phyloP scores from a whole-genome alignment of 352 stramenopile species.

The Phytophthora pistaciae region DNA sequence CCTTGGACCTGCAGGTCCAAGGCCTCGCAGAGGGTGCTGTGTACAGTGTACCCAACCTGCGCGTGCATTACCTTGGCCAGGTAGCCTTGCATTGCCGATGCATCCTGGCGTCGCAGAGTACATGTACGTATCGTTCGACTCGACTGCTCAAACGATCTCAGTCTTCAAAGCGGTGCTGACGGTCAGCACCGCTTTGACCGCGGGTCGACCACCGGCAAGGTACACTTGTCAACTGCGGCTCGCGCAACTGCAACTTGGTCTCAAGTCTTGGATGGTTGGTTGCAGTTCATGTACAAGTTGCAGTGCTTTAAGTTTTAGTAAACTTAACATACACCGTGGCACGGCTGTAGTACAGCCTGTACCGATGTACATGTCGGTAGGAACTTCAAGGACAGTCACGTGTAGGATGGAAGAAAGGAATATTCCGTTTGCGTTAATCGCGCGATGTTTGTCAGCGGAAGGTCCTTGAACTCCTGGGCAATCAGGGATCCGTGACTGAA shows the following conservation, averaged over 20 bases:
- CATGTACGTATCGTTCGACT: background rate
- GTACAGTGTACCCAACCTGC: background rate
- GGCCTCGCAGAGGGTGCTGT: background rate
- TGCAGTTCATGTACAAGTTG: background rate
- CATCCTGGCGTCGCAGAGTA: background rate
- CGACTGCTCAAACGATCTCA: background rate
- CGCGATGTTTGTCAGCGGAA: background rate
- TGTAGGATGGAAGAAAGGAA: too few species aligned
- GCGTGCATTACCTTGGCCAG: background rate
- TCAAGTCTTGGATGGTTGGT: background rate
- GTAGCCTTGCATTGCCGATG: background rate
- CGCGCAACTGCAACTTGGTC: background rate
- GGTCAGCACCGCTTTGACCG: too few species aligned
- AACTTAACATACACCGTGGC: too few species aligned
- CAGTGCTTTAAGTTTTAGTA: too few species aligned
- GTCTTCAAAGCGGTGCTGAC: background rate
- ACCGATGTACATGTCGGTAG: background rate
- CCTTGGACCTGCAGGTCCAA: background rate
- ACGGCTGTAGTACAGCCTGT: too few species aligned
- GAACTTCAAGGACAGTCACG: background rate
- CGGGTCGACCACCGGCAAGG: background rate
- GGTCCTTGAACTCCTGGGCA: background rate
- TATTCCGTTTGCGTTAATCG: background rate
- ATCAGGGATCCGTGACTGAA: background rate
- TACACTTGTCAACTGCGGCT: background rate